Percentiles rank a stretch among this genome's conserved stretches.
Conservation (phyloP, 2,329 filamentous ascomycete genomes). For the Xylaria sp. region DNA sequence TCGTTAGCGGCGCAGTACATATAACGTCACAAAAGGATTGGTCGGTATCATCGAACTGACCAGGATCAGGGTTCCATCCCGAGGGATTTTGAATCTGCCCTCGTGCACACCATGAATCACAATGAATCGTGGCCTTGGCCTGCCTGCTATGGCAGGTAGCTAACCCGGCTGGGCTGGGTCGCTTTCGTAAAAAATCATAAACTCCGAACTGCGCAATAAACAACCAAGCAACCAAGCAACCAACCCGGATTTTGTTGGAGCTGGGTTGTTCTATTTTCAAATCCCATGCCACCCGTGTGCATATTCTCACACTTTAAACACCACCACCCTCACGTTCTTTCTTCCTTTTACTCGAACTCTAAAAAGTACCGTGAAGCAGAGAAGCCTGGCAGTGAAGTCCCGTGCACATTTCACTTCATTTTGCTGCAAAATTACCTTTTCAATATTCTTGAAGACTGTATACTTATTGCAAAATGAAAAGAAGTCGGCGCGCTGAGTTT, state of each 20-base stretch:
- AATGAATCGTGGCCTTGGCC: slow-evolving; percentile 20
- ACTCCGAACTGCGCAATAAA: not conserved
- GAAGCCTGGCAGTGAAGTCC: not conserved
- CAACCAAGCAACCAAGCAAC: not conserved
- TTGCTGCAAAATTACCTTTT: not conserved
- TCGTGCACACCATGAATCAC: slow-evolving; percentile 9
- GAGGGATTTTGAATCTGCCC: slow-evolving; percentile 23
- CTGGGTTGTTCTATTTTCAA: slow-evolving; percentile 31
- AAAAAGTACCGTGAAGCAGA: slow-evolving; percentile 4
- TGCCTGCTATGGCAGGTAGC: slow-evolving; percentile 12
- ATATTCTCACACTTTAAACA: slow-evolving; percentile 19
- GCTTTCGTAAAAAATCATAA: slow-evolving; percentile 22
- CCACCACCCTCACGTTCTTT: not conserved
- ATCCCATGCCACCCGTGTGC: slow-evolving; percentile 19
- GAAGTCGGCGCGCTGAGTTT: slow-evolving; percentile 35
- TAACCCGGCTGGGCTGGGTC: not conserved
- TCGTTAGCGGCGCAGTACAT: slow-evolving; percentile 25
- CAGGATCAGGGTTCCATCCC: slow-evolving; percentile 34
- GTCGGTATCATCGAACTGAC: slow-evolving; percentile 12
- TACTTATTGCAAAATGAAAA: slow-evolving; percentile 24
- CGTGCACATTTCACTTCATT: not conserved
- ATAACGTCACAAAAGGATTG: slow-evolving; percentile 32
- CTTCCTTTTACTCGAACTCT: slow-evolving; percentile 15
- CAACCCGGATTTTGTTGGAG: slow-evolving; percentile 12
- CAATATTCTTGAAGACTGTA: not conserved